These are phyloP conservation scores for Epichloe uncinata DNA, from an alignment of 2,329 filamentous ascomycete genomes.

Conservation along the genomic window DNA sequence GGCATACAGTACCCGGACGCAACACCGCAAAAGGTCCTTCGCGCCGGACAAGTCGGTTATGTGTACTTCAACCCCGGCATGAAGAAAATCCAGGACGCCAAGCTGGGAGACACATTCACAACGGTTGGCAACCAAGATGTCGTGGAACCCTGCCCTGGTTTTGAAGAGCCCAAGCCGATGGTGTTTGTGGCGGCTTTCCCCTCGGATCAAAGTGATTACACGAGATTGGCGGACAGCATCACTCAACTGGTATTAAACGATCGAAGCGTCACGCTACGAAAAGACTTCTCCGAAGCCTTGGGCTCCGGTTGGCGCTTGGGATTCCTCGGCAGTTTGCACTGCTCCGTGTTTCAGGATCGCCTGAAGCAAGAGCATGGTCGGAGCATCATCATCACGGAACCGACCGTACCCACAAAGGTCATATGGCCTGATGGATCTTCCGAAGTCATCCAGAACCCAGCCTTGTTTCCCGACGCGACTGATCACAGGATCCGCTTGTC, in stretches of 20 bases:
- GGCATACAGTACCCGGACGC: constrained; percentile 91
- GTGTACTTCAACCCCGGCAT: constrained; percentile 97
- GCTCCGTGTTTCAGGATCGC: constrained; percentile 97
- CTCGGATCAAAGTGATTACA: constrained; percentile 78
- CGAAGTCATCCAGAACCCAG: constrained; percentile 70
- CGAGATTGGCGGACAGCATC: constrained; percentile 83
- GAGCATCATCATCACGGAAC: constrained; percentile 92
- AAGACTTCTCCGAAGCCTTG: constrained; percentile 86
- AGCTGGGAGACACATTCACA: constrained; percentile 92
- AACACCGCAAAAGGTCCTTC: constrained; percentile 64
- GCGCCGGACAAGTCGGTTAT: constrained; percentile 91
- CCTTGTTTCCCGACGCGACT: constrained; percentile 66
- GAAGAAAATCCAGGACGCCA: constrained; percentile 91
- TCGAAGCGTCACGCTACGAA: constrained; percentile 82
- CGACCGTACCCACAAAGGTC: constrained; percentile 84
- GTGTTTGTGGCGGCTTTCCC: constrained; percentile 97
- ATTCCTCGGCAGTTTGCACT: constrained; percentile 92
- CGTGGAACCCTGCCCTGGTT: constrained; percentile 76
- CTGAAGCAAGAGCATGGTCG: constrained; percentile 87
- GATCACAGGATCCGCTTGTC: constrained; percentile 31
- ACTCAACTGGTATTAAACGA: constrained; percentile 90
- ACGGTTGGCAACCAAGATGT: constrained; percentile 60
- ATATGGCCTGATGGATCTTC: constrained; percentile 66
- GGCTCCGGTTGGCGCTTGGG: constrained; percentile 90
- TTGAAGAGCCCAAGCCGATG: constrained; percentile 97